Evolutionary conservation across 352 stramenopile species (phyloP), one percentile per base, ranked within the genome.

Genomic region (Phytophthora syringae): DNA sequence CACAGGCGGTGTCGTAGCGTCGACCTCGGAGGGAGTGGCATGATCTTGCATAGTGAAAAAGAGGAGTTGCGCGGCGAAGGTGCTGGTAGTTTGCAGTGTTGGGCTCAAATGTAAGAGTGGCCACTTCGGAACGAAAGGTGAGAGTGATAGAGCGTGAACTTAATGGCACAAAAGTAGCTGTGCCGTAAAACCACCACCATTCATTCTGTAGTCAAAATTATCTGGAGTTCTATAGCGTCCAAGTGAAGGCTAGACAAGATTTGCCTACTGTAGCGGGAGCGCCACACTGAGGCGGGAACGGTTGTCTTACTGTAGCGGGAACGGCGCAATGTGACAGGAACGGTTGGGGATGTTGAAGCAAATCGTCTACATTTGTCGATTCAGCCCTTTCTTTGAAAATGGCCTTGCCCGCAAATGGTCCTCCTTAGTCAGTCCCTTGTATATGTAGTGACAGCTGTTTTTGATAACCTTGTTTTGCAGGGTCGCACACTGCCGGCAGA

Each of bases 391-490:
- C 7, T 43, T 11, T 20, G 36, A 43, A 43, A 43, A 39, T 39
- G 32, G 32, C 32, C 32, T 39, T 43, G 36, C 4, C 36, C 7
- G 36, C 36, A 43, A 43, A 43, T 43, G 36, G 36, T 13, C 36
- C 36, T 43, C 36, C 36, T 43, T 43, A 43, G 36, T 9, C 36
- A 43, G 36, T 43, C 36, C 36, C 36, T n/a, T n/a, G n/a, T n/a
- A n/a, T n/a, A n/a, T n/a, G n/a, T n/a, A n/a, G n/a, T n/a, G n/a
- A n/a, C n/a, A n/a, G n/a, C n/a, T n/a, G n/a, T n/a, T n/a, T n/a
- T n/a, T n/a, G n/a, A n/a, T n/a, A n/a, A n/a, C n/a, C n/a, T n/a
- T n/a, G n/a, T n/a, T n/a, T n/a, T n/a, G n/a, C n/a, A n/a, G n/a
- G n/a, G n/a, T n/a, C n/a, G n/a, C n/a, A n/a, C n/a, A n/a, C n/a